phyloP scores from a whole-genome alignment of 2,329 filamentous ascomycete species.

The Chaetothyriales sp. region DNA sequence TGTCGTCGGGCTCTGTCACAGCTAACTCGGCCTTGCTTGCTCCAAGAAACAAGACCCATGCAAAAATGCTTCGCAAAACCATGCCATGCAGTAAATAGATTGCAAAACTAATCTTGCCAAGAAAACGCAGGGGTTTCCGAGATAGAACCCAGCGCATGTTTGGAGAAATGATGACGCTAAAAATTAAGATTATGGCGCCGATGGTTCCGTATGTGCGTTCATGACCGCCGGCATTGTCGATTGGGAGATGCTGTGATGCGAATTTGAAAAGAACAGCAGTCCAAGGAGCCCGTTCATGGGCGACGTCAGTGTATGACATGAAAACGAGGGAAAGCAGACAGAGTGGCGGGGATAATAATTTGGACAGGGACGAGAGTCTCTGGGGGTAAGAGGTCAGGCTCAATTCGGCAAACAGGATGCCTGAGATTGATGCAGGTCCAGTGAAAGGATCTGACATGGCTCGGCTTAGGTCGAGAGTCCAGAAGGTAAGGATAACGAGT shows the following conservation, averaged over 20 bases:
- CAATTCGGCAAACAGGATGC: slow-evolving; percentile 47
- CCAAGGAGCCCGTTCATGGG: slow-evolving; percentile 42
- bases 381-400: slow-evolving; percentile 27
- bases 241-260: slow-evolving; percentile 28
- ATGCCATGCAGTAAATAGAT: slow-evolving; percentile 52
- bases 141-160: slow-evolving; percentile 40
- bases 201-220: slow-evolving; percentile 38
- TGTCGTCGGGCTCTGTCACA: background rate
- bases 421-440: slow-evolving; percentile 44
- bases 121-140: slow-evolving; percentile 44
- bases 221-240: slow-evolving; percentile 31
- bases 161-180: slow-evolving; percentile 42
- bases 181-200: slow-evolving; percentile 36
- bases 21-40: slow-evolving; percentile 22
- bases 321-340: slow-evolving; percentile 42
- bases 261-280: slow-evolving; percentile 23
- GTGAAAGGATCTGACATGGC: slow-evolving; percentile 34
- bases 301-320: slow-evolving; percentile 47
- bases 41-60: slow-evolving; percentile 46
- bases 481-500: slow-evolving; percentile 36
- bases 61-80: slow-evolving; percentile 45
- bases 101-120: slow-evolving; percentile 51
- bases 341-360: slow-evolving; percentile 29
- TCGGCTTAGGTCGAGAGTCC: slow-evolving; percentile 23
- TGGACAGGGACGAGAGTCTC: slow-evolving; percentile 28